These are phyloP conservation scores for Dryas alaskensis DNA, from an alignment of 306 rosid genomes.

Conservation along the genomic window DNA sequence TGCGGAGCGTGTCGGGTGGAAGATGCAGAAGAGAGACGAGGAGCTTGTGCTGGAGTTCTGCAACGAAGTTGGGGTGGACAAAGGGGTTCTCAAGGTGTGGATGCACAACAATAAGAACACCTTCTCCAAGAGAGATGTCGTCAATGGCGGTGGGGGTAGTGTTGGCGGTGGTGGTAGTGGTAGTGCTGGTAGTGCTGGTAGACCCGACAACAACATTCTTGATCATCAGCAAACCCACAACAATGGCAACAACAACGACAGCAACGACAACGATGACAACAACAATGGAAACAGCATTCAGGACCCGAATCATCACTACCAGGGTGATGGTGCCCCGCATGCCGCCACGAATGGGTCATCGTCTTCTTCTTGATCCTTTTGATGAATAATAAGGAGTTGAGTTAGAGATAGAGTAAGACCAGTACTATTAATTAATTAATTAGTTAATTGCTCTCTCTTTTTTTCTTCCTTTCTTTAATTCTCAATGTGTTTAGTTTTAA, in stretches of 20 bases:
- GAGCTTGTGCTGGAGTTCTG: conserved; percentile 59
- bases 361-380: conserved; percentile 75
- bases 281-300: conserved; percentile 11
- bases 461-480: not conserved
- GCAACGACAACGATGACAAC: conserved; percentile 1
- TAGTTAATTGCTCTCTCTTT: conserved; percentile 30
- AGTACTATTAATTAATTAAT: conserved; percentile 27
- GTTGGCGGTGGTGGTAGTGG: not conserved
- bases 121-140: conserved; percentile 39
- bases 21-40: conserved; percentile 92
- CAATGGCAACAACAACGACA: conserved; percentile 15
- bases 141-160: not conserved
- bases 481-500: conserved; percentile 43
- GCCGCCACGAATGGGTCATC: conserved; percentile 79
- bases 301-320: conserved; percentile 35
- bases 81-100: conserved; percentile 87
- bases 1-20: conserved; percentile 84
- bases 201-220: conserved; percentile 15
- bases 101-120: conserved; percentile 96
- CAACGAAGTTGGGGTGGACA: conserved; percentile 60
- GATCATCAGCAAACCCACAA: conserved; percentile 26
- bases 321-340: conserved; percentile 33
- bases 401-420: conserved; percentile 44
- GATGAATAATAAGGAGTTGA: conserved; percentile 35
- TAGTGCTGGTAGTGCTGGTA: conserved; percentile 12